Evolutionary conservation across 305 asterid genomes (phyloP), one percentile per base, ranked within the genome.

Genomic region (Striga hermonthica): DNA sequence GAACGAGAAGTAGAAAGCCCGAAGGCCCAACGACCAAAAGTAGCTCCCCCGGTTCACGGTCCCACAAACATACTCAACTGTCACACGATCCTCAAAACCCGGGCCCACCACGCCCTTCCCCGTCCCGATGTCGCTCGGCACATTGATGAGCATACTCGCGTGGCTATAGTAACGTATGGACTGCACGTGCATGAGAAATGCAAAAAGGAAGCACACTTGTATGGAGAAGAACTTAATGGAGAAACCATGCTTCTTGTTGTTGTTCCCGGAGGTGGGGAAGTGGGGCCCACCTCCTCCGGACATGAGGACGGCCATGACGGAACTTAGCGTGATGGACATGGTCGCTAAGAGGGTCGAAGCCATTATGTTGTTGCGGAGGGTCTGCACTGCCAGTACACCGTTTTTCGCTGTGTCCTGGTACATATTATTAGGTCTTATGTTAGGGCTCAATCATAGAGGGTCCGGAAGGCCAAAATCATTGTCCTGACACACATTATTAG

Each of bases 301-400:
- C 11, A 81, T 88, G 1, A 78, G 87, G 9, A 89, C 97, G 39
- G 94, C 74, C 63, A 89, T 87, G 12, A 89, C 60, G n/a, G 97
- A 89, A 80, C 95, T 82, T 14, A 89, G 94, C 52, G 95, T 81
- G 61, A 89, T 87, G 59, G 97, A 95, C 13, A 84, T 75, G 0
- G 97, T 86, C 2, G 96, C 97, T 68, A 90, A 75, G 55, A 90
- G 86, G 0, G 96, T 90, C 1, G 97, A 90, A 0, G 97, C 97
- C 97, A 90, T 90, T 71, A 90, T 90, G 67, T 86, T 87, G 86
- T 90, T 90, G 69, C 95, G 89, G 56, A 87, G 70, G 3, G 97
- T 86, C 77, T 90, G 95, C 72, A 90, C 83, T 7, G 92, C 83
- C 78, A 90, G 71, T 9, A 84, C 88, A 0, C 97, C 96, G 28